Evolutionary conservation across 2,329 filamentous ascomycete genomes (phyloP), one percentile per base, ranked within the genome.

Genomic region (Xylariaceae sp.): DNA sequence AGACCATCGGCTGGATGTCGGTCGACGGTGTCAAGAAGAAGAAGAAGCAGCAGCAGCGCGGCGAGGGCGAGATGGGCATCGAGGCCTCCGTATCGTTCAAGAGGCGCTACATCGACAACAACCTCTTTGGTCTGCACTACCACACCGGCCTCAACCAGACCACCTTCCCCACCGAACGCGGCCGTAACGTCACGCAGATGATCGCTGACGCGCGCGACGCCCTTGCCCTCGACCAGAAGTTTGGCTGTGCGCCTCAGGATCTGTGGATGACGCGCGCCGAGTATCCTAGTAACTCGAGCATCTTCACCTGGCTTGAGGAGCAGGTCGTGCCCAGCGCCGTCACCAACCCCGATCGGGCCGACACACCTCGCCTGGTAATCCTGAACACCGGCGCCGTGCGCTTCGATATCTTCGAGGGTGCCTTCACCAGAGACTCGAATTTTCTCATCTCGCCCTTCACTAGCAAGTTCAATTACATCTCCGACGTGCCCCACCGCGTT

Each of bases 1-100:
- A 96, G 64, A 95, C 90, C 0, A 80, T 96, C 31, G 90, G 90
- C 2, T 96, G 92, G 72, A 78, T 92, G 74, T 94, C 88, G 0
- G 77, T 95, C 29, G 72, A 81, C 36, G 86, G 86, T 19, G 47
- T 75, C 35, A 46, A 56, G 26, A 64, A 63, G 44, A 57, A 55
- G 39, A 51, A 49, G 10, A 50, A 53, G 31, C n/a, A n/a, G n/a
- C n/a, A n/a, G n/a, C n/a, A n/a, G n/a, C 45, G 47, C 22, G 44
- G 40, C 17, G 41, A 43, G 38, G 43, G 51, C 3, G 48, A 52
- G 0, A 36, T 53, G 2, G 53, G 56, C 5, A 37, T 60, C 0
- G 44, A 56, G 4, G 51, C 59, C 5, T 56, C 59, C 0, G 61
- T 77, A 27, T 70, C 66, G 2, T 95, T 94, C 54, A 70, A 72